A percentile compares a stretch with the other conserved stretches of the same genome.
phyloP scores from a whole-genome alignment of 169 alveolate genomes.

The Babesia ovata region DNA sequence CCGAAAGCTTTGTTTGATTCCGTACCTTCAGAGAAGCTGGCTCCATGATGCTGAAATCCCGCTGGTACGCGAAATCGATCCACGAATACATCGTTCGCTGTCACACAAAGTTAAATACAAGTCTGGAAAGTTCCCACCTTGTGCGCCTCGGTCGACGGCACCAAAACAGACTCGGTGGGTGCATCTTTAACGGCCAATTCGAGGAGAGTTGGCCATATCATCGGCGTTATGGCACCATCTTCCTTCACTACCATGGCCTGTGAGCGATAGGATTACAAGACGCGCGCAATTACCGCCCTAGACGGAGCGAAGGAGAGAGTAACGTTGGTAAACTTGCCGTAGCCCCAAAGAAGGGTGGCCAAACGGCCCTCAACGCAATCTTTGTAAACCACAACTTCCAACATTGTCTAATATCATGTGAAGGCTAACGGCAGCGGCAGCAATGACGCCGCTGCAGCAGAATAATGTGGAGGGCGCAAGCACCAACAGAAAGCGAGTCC shows the following conservation, averaged over 20 bases:
- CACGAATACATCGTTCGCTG: constrained; percentile 56
- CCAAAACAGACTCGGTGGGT: constrained; percentile 32
- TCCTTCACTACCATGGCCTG: constrained; percentile 18
- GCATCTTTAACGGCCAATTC: constrained; percentile 25
- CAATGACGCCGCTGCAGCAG: no score
- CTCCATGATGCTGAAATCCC: constrained; percentile 40
- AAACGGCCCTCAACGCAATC: constrained; percentile 35
- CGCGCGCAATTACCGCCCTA: constrained; percentile 4
- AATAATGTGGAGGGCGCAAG: no score
- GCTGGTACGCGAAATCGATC: constrained; percentile 58
- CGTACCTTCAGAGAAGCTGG: constrained; percentile 42
- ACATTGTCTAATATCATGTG: constrained; percentile 2
- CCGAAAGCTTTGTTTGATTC: background rate
- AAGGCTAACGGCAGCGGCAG: no score
- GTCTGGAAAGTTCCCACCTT: constrained; percentile 8
- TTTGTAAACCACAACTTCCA: constrained; percentile 23
- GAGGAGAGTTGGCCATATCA: constrained; percentile 46
- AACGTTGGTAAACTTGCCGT: constrained; percentile 24
- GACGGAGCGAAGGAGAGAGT: constrained; percentile 15
- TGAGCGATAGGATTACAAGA: background rate
- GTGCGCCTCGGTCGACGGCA: constrained; percentile 37
- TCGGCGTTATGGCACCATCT: constrained; percentile 26
- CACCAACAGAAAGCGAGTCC: no score
- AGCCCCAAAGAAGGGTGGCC: constrained; percentile 42
- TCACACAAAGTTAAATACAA: background rate